phyloP scores from a whole-genome alignment of 176 grass and related monocot genomes.

The Calamus simplicifolius region DNA sequence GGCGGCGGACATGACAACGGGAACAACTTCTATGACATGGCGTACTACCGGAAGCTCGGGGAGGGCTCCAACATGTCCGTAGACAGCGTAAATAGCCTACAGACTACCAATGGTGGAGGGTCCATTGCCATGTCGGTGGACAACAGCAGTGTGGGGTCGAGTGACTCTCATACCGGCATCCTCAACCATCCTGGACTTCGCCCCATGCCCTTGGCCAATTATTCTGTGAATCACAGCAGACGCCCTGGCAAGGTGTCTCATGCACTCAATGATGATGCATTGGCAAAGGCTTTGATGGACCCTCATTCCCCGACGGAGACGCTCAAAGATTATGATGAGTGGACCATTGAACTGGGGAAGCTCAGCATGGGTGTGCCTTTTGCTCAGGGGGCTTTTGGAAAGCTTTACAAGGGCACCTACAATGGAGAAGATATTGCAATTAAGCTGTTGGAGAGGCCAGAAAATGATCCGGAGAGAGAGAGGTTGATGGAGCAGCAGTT shows the following conservation, averaged over 20 bases:
- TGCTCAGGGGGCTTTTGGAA: slow-evolving; percentile 78
- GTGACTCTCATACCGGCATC: slow-evolving; percentile 43
- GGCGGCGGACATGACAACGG: slow-evolving; percentile 8
- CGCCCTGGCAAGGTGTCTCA: slow-evolving; percentile 48
- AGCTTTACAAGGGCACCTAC: slow-evolving; percentile 69
- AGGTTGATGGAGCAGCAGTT: slow-evolving; percentile 70
- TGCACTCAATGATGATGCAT: slow-evolving; percentile 52
- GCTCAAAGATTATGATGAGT: slow-evolving; percentile 66
- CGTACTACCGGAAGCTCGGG: slow-evolving; percentile 61
- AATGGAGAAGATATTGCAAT: slow-evolving; percentile 70
- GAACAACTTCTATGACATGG: slow-evolving; percentile 47
- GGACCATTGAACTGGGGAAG: slow-evolving; percentile 67
- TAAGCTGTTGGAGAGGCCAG: slow-evolving; percentile 70
- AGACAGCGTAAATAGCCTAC: slow-evolving; percentile 55
- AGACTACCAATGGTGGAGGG: slow-evolving; percentile 46
- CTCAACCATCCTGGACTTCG: slow-evolving; percentile 54
- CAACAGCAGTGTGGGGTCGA: slow-evolving; percentile 57
- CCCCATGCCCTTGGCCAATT: slow-evolving; percentile 32
- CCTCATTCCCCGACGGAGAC: slow-evolving; percentile 45
- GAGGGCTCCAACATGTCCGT: slow-evolving; percentile 72
- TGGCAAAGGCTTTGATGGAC: slow-evolving; percentile 85
- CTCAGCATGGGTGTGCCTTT: slow-evolving; percentile 62
- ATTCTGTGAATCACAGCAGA: slow-evolving; percentile 51
- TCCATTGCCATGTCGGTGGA: slow-evolving; percentile 46
- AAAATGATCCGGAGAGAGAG: slow-evolving; percentile 43